These are phyloP conservation scores for Mortierella sp. DNA, from an alignment of 371 early-diverging fungal species.

Conservation along the genomic window DNA sequence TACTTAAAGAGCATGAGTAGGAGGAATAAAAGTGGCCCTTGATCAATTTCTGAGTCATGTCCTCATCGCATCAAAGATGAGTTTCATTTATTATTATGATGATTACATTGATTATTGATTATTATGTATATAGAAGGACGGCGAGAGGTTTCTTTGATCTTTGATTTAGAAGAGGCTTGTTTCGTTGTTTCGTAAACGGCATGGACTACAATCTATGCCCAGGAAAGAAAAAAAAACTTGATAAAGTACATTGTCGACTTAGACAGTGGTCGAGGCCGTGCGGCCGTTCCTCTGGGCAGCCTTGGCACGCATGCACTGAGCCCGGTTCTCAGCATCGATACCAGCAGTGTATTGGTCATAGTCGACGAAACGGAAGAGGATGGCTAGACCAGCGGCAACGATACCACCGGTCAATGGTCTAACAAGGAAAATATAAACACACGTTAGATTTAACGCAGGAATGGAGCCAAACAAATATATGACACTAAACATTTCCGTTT, in stretches of 20 bases:
- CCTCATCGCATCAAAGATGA: no score
- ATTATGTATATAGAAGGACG: background rate
- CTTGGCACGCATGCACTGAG: conserved; percentile 33
- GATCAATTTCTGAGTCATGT: no score
- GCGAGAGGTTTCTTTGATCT: conserved; percentile 29
- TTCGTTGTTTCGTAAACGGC: no score
- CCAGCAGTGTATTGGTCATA: conserved; percentile 35
- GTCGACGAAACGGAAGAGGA: conserved; percentile 51
- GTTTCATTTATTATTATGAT: background rate
- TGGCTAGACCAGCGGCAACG: conserved; percentile 54
- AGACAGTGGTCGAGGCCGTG: no score
- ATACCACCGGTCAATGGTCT: conserved; percentile 55
- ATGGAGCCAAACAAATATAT: background rate
- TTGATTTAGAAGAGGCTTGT: conserved; percentile 12
- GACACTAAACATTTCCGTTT: background rate
- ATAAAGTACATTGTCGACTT: no score
- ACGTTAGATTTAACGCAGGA: background rate
- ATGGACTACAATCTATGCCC: no score
- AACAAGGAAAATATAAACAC: background rate
- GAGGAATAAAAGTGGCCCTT: no score
- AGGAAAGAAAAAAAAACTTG: no score
- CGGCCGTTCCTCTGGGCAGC: conserved; percentile 2
- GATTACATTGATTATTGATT: no score
- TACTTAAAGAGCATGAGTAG: no score
- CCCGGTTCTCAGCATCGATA: conserved; percentile 39